Percentiles rank a stretch among this genome's conserved stretches.
These are phyloP conservation scores for Pythium oligandrum DNA, from an alignment of 352 stramenopile species.

Conservation along the genomic window DNA sequence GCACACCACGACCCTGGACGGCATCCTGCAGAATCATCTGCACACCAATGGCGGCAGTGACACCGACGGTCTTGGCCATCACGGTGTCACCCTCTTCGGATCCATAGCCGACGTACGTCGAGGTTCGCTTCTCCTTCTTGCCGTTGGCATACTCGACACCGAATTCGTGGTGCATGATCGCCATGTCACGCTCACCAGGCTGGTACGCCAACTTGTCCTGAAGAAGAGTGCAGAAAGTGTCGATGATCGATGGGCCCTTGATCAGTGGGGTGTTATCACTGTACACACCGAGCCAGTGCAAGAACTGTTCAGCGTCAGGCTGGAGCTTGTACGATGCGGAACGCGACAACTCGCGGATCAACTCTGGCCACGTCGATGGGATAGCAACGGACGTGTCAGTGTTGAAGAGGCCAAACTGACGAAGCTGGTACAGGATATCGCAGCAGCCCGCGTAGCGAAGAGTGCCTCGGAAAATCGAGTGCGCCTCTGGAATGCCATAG, in stretches of 20 bases:
- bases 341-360: conserved; percentile 57
- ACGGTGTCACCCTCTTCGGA: conserved; percentile 88
- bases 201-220: conserved; percentile 89
- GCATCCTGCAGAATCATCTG: conserved; percentile 92
- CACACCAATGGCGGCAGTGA: conserved; percentile 91
- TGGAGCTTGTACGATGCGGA: conserved; percentile 30
- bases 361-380: conserved; percentile 72
- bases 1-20: conserved; percentile 73
- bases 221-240: conserved; percentile 83
- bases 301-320: conserved; percentile 58
- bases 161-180: conserved; percentile 92
- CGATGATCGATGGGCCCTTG: conserved; percentile 57
- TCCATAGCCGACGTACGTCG: conserved; percentile 91
- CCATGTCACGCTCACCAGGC: conserved; percentile 92
- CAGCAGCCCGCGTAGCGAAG: conserved; percentile 93
- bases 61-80: conserved; percentile 95
- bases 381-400: conserved; percentile 42
- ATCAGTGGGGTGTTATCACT: conserved; percentile 46
- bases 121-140: conserved; percentile 85
- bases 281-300: conserved; percentile 76
- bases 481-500: conserved; percentile 91
- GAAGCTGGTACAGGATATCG: conserved; percentile 86
- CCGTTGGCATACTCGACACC: conserved; percentile 73
- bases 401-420: conserved; percentile 89
- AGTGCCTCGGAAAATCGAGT: conserved; percentile 92